Percentiles rank a stretch among this genome's conserved stretches.
These are phyloP conservation scores for Mycena vitilis DNA, from an alignment of 768 basidiomycete genomes.

Conservation along the genomic window DNA sequence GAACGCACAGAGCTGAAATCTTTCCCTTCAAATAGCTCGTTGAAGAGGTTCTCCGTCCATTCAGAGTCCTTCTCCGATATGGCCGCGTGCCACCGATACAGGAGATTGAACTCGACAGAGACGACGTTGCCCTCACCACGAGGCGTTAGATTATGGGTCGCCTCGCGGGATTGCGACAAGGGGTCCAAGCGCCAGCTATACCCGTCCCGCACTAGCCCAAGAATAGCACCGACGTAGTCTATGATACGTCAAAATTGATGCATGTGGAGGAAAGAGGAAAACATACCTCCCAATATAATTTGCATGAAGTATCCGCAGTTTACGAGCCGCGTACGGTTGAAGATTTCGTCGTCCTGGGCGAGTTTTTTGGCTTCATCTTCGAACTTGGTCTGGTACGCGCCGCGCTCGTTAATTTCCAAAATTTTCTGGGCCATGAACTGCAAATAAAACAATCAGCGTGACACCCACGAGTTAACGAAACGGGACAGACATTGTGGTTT, in stretches of 20 bases:
- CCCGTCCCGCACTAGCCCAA: constrained; percentile 75
- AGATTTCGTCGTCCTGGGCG: constrained; percentile 81
- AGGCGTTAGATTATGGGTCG: constrained; percentile 63
- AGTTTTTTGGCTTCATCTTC: constrained; percentile 40
- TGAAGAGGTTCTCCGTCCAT: constrained; percentile 66
- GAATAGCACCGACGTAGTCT: constrained; percentile 82
- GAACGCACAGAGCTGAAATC: constrained; percentile 53
- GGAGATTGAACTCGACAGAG: constrained; percentile 80
- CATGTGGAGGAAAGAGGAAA: constrained; percentile 14
- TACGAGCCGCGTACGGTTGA: constrained; percentile 76
- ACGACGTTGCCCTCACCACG: constrained; percentile 82
- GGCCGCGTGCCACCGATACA: constrained; percentile 76
- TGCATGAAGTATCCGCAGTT: constrained; percentile 81
- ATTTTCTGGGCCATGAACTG: constrained; percentile 80
- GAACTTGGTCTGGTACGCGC: constrained; percentile 50
- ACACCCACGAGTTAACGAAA: neutral
- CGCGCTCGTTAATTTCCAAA: constrained; percentile 74
- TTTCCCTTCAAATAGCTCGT: constrained; percentile 52
- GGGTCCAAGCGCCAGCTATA: constrained; percentile 77
- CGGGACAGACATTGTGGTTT: constrained; percentile 74
- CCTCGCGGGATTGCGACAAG: constrained; percentile 55
- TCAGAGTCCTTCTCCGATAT: constrained; percentile 64
- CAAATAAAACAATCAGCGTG: constrained; percentile 9
- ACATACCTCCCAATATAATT: constrained; percentile 67
- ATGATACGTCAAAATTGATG: constrained; percentile 5